Percentiles rank a stretch among this genome's conserved stretches.
Conservation (phyloP, 2,329 filamentous ascomycete species). For the Cladosporium sp. region DNA sequence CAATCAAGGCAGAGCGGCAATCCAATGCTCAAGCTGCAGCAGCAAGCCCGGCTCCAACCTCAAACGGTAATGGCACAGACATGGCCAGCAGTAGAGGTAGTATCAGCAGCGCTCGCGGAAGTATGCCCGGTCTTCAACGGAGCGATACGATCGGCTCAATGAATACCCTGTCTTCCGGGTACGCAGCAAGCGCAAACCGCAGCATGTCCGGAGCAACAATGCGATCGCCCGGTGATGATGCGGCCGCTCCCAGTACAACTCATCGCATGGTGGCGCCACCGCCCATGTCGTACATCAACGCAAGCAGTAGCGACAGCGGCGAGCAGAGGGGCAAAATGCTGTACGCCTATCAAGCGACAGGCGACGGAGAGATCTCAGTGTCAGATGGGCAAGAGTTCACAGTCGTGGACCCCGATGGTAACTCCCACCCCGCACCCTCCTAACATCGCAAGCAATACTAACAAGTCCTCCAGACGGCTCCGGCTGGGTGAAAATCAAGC, state of each 20-base stretch:
- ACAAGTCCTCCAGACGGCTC: slow-evolving; percentile 67
- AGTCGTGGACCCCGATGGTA: slow-evolving; percentile 86
- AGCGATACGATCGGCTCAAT: slow-evolving; percentile 86
- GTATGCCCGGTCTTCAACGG: slow-evolving; percentile 69
- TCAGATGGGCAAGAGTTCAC: slow-evolving; percentile 75
- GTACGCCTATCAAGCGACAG: slow-evolving; percentile 79
- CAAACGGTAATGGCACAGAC: slow-evolving; percentile 32
- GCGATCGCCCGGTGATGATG: slow-evolving; percentile 50
- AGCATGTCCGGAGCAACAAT: slow-evolving; percentile 66
- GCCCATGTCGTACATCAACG: slow-evolving; percentile 74
- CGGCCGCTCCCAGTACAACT: slow-evolving; percentile 16
- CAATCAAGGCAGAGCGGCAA: slow-evolving; percentile 83
- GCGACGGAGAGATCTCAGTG: slow-evolving; percentile 79
- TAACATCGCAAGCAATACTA: slow-evolving; percentile 22
- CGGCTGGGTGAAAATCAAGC: slow-evolving; percentile 85
- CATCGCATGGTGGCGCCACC: slow-evolving; percentile 85
- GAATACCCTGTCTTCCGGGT: slow-evolving; percentile 76
- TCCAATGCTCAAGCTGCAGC: slow-evolving; percentile 66
- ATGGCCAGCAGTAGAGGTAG: slow-evolving; percentile 32
- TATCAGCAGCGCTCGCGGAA: slow-evolving; percentile 48
- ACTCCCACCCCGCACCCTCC: slow-evolving; percentile 39
- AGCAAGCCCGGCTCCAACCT: slow-evolving; percentile 25
- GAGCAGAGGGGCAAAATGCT: slow-evolving; percentile 83
- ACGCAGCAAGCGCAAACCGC: slow-evolving; percentile 74
- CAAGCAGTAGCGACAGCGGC: slow-evolving; percentile 48